Evolutionary conservation across 116 monocot species (phyloP), one percentile per base, ranked within the genome.

Genomic region (Dioscorea cayenensis): DNA sequence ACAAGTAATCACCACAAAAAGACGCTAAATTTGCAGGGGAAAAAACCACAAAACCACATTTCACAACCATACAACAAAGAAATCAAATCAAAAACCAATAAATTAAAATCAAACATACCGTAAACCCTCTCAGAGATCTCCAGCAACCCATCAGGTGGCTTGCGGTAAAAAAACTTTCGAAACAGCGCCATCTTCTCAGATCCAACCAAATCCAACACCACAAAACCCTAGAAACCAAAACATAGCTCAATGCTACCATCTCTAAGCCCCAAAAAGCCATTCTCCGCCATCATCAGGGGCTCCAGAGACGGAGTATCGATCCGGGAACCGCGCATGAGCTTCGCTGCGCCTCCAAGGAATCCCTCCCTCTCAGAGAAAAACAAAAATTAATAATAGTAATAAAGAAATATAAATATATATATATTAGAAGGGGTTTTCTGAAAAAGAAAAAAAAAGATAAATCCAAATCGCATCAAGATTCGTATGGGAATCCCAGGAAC

Each of bases 41-140:
- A 18, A 55, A 55, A 62, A 62, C 62, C 18, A n/a, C 13, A 55
- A n/a, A 55, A 16, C 55, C 55, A 18, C 55, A 55, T 55, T 55
- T 22, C 63, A 20, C 63, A 63, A 10, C 2, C 21, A 1, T 7
- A 20, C 22, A 11, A 11, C 63, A 23, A 55, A 55, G 5, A 55
- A 19, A 2, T n/a, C 6, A 27, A 23, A 63, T 27, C 63, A 63
- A 63, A 2, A 23, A 23, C 23, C 63, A 22, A 16, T 18, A 65
- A 11, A 65, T 32, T 28, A 32, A 65, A 65, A 65, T 13, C 11
- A 65, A 51, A 70, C 52, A 70, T 70, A 86, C 86, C 86, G 23
- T 80, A 86, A 72, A 86, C 86, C 72, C 83, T 80, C 66, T 83
- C 86, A 25, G 83, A 80, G 23, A 86, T 86, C 68, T 86, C 86